Percentiles rank a stretch among this genome's conserved stretches.
These are phyloP conservation scores for Verticillium tricorpus DNA, from an alignment of 2,329 filamentous ascomycete species.

Conservation along the genomic window DNA sequence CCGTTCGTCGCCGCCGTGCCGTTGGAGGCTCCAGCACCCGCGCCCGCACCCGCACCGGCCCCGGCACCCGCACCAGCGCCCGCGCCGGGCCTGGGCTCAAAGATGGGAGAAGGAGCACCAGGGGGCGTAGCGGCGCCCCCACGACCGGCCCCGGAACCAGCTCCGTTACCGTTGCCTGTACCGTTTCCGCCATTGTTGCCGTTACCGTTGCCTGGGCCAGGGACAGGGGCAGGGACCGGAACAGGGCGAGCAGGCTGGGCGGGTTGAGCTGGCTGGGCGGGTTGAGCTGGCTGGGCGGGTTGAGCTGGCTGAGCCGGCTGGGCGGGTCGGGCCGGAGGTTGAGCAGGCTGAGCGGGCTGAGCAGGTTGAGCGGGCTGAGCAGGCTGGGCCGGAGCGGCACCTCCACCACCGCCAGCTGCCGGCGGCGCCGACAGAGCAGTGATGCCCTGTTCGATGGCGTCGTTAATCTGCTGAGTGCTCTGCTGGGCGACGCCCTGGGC, in stretches of 20 bases:
- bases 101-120: neutral
- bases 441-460: constrained; percentile 16
- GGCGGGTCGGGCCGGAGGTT: neutral
- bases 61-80: neutral
- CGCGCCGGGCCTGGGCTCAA: neutral
- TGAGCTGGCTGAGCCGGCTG: neutral
- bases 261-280: neutral
- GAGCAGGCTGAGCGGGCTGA: neutral
- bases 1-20: neutral
- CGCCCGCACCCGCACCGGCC: neutral
- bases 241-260: neutral
- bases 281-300: neutral
- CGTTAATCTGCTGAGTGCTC: constrained; percentile 18
- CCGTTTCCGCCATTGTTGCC: neutral
- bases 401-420: constrained; percentile 3
- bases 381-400: constrained; percentile 3
- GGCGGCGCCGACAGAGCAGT: constrained; percentile 8
- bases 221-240: neutral
- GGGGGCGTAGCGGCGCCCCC: neutral
- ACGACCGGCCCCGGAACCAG: neutral
- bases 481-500: constrained; percentile 22
- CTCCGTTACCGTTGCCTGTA: neutral
- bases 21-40: neutral
- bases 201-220: neutral
- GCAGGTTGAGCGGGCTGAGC: neutral